Conservation (phyloP, 1,284 basidiomycete species). For the Trametes polyzona region DNA sequence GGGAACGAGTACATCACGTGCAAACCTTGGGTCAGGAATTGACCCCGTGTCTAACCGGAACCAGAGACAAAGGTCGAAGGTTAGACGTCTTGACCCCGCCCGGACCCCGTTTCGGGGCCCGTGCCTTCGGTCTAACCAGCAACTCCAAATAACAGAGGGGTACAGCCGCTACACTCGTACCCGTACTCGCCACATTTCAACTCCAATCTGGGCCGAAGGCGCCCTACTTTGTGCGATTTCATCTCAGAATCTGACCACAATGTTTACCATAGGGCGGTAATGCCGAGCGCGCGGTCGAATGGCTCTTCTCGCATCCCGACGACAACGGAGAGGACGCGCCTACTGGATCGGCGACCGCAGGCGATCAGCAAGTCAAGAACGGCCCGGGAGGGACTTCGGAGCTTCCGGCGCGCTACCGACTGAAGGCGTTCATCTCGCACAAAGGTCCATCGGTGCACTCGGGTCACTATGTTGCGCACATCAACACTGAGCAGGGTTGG, state of each 20-base stretch:
- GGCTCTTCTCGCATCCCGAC: slow-evolving; percentile 96
- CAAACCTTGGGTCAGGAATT: too few species aligned
- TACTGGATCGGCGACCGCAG: slow-evolving; percentile 30
- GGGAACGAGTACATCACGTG: too few species aligned
- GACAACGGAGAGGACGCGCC: slow-evolving; percentile 73
- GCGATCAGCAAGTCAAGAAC: slow-evolving; percentile 14
- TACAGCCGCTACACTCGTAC: too few species aligned
- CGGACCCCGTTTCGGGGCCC: too few species aligned
- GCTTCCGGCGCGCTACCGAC: slow-evolving; percentile 78
- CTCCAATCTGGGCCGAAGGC: too few species aligned
- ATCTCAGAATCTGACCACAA: background rate
- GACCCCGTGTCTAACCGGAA: too few species aligned
- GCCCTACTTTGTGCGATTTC: slow-evolving; percentile 15
- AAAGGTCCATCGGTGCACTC: slow-evolving; percentile 95
- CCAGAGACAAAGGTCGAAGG: too few species aligned
- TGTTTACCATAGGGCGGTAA: slow-evolving; percentile 61
- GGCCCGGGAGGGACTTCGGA: slow-evolving; percentile 50
- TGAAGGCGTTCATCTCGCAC: slow-evolving; percentile 96
- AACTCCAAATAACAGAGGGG: too few species aligned
- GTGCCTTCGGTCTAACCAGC: too few species aligned
- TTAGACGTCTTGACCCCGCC: too few species aligned
- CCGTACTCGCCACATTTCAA: too few species aligned
- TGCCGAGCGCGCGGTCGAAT: slow-evolving; percentile 89
- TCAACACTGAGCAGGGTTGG: slow-evolving; percentile 68
- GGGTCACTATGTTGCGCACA: slow-evolving; percentile 92